Base-by-base conservation (phyloP, 1,139 yeast genomes). In the Pichia sp. region DNA sequence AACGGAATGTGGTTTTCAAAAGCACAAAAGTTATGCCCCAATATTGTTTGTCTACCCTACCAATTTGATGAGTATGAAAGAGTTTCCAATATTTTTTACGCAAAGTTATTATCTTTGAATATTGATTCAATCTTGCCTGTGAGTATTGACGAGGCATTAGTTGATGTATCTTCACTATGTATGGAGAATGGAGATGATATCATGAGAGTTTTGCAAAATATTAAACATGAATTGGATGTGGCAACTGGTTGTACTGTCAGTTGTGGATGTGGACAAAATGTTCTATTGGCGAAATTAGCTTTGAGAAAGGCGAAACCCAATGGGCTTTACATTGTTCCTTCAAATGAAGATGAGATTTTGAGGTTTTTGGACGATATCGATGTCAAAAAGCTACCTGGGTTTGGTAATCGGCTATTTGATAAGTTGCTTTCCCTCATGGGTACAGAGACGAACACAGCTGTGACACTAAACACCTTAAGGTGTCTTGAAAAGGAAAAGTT, bases 1-100 rank as follows among this genome's bases (percentile, higher is more conserved):
- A 92, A 93, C 68, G 97, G 98, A 0, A 87, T 87, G 95, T 92
- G 97, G 97, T 77, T 88, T 1, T 72, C 80, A 1, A 65, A 73
- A 6, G 98, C 97, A 0, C 74, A 71, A 58, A 67, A 70, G 46
- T 58, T 80, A 44, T 88, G 97, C 63, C 95, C 96, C 0, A 73
- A 78, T 3, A 68, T 92, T 42, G 70, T 79, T 2, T 73, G 80
- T 17, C 64, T 91, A 30, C 85, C 83, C 5, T 92, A 91, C 67
- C 87, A 90, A 57, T 92, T 91, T 68, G 83, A 78, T 6, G 77
- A 79, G 6, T 91, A 92, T 66, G 95, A 88, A 64, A 66, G 67
- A 42, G 78, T 73, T 59, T 90, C 84, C 56, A 78, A 76, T 60
- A 72, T 66, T 61, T 82, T 80, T 64, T 93, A 78, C 67, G 78